These are phyloP conservation scores for Mycena galericulata DNA, from an alignment of 768 basidiomycete genomes.

Conservation along the genomic window DNA sequence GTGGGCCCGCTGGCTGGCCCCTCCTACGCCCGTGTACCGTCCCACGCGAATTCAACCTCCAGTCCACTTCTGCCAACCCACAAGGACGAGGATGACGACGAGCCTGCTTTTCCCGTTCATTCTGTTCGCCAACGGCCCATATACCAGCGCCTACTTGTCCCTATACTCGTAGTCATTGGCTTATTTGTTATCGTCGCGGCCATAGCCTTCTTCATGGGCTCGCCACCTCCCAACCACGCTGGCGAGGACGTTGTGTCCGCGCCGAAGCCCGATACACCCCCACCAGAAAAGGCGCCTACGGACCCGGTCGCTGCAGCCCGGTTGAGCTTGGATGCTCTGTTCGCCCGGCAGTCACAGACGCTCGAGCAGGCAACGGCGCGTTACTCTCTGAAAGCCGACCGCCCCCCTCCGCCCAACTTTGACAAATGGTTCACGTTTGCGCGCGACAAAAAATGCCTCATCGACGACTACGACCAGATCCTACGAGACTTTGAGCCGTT, in stretches of 20 bases:
- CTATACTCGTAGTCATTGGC: slow-evolving; percentile 21
- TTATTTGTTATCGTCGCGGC: slow-evolving; percentile 26
- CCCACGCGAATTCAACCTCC: background rate
- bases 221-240: background rate
- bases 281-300: background rate
- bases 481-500: slow-evolving; percentile 35
- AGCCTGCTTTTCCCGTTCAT: background rate
- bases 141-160: slow-evolving; percentile 23
- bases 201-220: slow-evolving; percentile 27
- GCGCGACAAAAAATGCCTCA: slow-evolving; percentile 29
- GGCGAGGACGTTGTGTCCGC: background rate
- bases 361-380: slow-evolving; percentile 33
- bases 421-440: slow-evolving; percentile 35
- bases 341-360: slow-evolving; percentile 28
- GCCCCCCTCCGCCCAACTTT: slow-evolving; percentile 30
- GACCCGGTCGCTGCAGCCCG: slow-evolving; percentile 26
- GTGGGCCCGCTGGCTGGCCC: slow-evolving; percentile 22
- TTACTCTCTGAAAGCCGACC: slow-evolving; percentile 33
- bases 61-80: slow-evolving; percentile 24
- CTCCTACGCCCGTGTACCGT: slow-evolving; percentile 26
- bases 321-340: slow-evolving; percentile 14
- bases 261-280: background rate
- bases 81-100: slow-evolving; percentile 9
- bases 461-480: slow-evolving; percentile 36
- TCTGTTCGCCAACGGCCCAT: background rate